Conservation (phyloP, 139 green algal species). For the Tetradesmus lagerheimii region DNA sequence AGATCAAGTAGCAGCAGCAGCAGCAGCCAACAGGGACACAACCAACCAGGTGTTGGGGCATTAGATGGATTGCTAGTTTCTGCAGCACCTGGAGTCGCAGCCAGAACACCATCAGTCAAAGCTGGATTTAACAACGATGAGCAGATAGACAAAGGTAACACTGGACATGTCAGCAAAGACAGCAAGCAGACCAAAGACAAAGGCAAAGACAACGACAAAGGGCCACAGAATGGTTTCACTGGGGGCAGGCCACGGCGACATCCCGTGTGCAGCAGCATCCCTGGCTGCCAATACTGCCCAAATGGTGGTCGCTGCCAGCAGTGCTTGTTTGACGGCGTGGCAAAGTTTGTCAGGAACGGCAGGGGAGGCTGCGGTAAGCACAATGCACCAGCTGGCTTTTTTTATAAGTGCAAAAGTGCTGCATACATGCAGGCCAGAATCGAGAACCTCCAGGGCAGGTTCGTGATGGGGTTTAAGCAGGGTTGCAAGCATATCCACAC, state of each 20-base stretch:
- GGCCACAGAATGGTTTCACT: not conserved
- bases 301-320: not conserved
- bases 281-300: not conserved
- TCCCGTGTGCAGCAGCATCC: not conserved
- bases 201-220: not conserved
- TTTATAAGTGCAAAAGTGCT: not conserved
- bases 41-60: not conserved
- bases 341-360: not conserved
- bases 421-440: not conserved
- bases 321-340: not conserved
- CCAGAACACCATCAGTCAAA: not conserved
- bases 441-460: no score
- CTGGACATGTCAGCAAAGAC: not conserved
- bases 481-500: not conserved
- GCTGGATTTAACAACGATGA: not conserved
- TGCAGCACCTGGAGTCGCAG: not conserved
- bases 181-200: not conserved
- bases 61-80: not conserved
- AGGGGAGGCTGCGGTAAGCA: not conserved
- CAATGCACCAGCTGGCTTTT: not conserved
- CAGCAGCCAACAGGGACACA: not conserved
- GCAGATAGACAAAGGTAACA: not conserved
- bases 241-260: not conserved
- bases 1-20: not conserved
- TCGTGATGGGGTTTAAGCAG: no score